Percentiles rank a stretch among this genome's conserved stretches.
These are phyloP conservation scores for Isabelozyma gotoi DNA, from an alignment of 805 yeast genomes.

Conservation along the genomic window DNA sequence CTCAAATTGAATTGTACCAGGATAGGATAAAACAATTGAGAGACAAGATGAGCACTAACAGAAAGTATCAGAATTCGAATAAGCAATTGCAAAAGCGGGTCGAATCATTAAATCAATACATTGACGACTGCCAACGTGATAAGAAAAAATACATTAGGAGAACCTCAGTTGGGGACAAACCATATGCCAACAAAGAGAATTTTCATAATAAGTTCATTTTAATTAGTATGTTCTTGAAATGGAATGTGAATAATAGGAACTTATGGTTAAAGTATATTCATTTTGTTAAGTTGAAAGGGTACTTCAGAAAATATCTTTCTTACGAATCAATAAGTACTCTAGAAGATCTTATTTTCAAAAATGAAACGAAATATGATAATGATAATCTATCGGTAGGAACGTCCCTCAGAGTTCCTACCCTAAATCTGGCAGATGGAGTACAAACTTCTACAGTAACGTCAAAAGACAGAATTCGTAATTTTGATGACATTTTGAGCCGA, in stretches of 20 bases:
- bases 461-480: slow-evolving; percentile 24
- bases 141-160: slow-evolving; percentile 3
- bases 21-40: slow-evolving; percentile 27
- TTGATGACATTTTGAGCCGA: slow-evolving; percentile 28
- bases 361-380: slow-evolving; percentile 6
- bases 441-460: slow-evolving; percentile 6
- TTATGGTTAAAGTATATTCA: slow-evolving; percentile 34
- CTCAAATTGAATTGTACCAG: slow-evolving; percentile 24
- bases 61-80: slow-evolving; percentile 4
- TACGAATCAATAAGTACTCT: slow-evolving; percentile 34
- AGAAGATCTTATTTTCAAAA: slow-evolving; percentile 28
- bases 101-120: slow-evolving; percentile 16
- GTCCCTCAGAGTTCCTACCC: background rate
- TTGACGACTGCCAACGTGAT: slow-evolving; percentile 5
- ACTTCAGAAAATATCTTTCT: slow-evolving; percentile 28
- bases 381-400: slow-evolving; percentile 14
- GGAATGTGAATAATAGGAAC: slow-evolving; percentile 40
- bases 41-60: slow-evolving; percentile 11
- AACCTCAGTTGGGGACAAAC: background rate
- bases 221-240: slow-evolving; percentile 39
- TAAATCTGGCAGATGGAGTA: background rate
- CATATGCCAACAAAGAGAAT: slow-evolving; percentile 6
- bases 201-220: slow-evolving; percentile 41
- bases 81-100: slow-evolving; percentile 16
- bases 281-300: slow-evolving; percentile 29